These are phyloP conservation scores for Rhizoclosmatium sp. DNA, from an alignment of 192 early-diverging fungal genomes.

Conservation along the genomic window DNA sequence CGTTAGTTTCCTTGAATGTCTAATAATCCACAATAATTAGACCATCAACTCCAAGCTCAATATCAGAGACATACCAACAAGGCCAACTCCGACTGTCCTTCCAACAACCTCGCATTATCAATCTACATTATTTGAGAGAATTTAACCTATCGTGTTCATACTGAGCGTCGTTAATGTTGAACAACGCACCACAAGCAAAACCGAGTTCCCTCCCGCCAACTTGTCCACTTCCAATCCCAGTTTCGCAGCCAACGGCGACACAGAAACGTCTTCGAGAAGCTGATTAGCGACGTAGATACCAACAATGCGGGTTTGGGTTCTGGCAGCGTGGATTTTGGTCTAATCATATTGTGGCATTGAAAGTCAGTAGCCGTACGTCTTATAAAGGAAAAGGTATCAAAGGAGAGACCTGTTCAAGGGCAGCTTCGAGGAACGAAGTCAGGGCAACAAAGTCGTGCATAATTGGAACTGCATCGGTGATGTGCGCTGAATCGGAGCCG, in stretches of 20 bases:
- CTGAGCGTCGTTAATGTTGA: background rate
- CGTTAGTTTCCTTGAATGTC: conserved; percentile 25
- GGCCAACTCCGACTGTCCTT: background rate
- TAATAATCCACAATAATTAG: conserved; percentile 1
- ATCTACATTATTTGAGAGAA: background rate
- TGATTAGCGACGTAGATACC: conserved; percentile 21
- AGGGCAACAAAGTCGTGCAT: conserved; percentile 83
- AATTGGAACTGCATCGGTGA: conserved; percentile 80
- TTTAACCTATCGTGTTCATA: background rate
- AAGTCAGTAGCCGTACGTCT: background rate
- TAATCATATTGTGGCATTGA: background rate
- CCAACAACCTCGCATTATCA: conserved; percentile 29
- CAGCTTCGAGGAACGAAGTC: conserved; percentile 84
- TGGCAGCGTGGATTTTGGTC: conserved; percentile 1
- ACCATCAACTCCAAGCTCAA: background rate
- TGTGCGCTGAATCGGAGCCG: conserved; percentile 45
- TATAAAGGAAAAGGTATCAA: background rate
- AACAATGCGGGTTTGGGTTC: conserved; percentile 8
- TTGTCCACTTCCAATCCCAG: conserved; percentile 6
- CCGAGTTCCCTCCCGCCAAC: conserved; percentile 14
- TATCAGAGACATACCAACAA: conserved; percentile 15
- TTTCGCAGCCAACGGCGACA: conserved; percentile 9
- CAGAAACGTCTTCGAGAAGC: conserved; percentile 4
- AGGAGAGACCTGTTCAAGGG: conserved; percentile 76
- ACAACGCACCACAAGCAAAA: conserved; percentile 26